Evolutionary conservation across 2,329 filamentous ascomycete genomes (phyloP), one percentile per base, ranked within the genome.

Genomic region (Claviceps capensis): DNA sequence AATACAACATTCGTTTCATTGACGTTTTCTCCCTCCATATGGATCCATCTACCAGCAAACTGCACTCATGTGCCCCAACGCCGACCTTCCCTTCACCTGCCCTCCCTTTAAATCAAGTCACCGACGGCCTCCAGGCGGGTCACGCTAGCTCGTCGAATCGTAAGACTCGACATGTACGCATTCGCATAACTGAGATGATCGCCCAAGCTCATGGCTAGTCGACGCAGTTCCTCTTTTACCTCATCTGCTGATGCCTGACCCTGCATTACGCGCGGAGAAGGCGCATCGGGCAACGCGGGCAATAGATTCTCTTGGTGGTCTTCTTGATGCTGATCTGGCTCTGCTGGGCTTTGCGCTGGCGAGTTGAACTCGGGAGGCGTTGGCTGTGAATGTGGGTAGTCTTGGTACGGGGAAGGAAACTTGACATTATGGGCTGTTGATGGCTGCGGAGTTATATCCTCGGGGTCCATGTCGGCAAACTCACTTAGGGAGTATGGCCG

Each of bases 191-290:
- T 68, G 4, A 77, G 62, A 51, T 77, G 74, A n/a, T 76, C 73
- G 5, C 69, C 65, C 3, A 77, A 63, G 52, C 69, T 72, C 62
- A 72, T 72, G 14, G 75, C 70, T 53, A 81, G 65, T 17, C 72
- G 69, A 8, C 76, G 70, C 55, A 81, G 67, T 57, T 74, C 69
- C 52, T 73, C 70, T 44, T 73, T 73, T 19, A 77, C 73, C 47
- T 79, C 77, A 23, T 73, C 71, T 4, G 68, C 62, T 0, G 73
- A 72, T 0, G 76, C 75, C 36, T 72, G 68, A 2, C 76, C 76
- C 59, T 80, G 76, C 69, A 81, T 74, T 42, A 78, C 75, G 49
- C 70, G 69, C 2, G 69, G 63, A 1, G 73, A 71, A 1, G 77
- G 78, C 9, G 73, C 72, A 2, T 65, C 65, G 4, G 71, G 74